Conservation (phyloP, 73 alveolate genomes). For the Effrenium voratum region DNA sequence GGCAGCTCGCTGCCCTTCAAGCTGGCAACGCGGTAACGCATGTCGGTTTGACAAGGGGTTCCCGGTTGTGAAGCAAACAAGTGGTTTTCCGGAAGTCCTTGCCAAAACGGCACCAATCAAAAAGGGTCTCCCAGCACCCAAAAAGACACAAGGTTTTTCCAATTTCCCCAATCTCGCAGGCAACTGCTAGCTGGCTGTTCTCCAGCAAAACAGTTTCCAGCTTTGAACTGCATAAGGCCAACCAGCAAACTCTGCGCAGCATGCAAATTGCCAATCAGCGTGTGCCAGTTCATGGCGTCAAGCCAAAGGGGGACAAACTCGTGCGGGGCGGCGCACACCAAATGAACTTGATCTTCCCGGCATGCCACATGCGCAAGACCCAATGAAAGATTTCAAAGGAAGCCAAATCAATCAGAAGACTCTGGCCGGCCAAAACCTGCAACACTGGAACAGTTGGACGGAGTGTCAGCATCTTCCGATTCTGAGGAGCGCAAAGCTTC, state of each 20-base stretch:
- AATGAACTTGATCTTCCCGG: neutral
- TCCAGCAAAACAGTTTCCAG: neutral
- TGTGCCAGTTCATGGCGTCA: neutral
- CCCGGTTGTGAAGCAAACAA: neutral
- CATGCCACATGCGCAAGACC: neutral
- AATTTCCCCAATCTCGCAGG: neutral
- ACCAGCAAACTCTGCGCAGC: neutral
- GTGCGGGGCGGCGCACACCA: slow-evolving; percentile 49
- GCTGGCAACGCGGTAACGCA: neutral
- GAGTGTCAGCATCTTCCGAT: too few species aligned
- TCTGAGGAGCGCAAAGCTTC: too few species aligned
- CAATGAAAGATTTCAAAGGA: slow-evolving; percentile 44
- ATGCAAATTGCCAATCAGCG: slow-evolving; percentile 1
- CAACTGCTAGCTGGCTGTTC: slow-evolving; percentile 26
- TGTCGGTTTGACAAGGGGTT: neutral
- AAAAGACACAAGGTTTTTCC: neutral
- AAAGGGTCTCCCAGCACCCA: neutral
- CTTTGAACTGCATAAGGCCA: neutral
- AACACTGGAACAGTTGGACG: too few species aligned
- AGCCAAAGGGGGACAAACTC: slow-evolving; percentile 14
- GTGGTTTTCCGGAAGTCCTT: neutral
- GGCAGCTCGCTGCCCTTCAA: neutral
- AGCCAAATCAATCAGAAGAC: too few species aligned
- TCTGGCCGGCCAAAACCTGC: too few species aligned
- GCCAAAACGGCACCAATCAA: slow-evolving; percentile 50